These are phyloP conservation scores for Cytospora chrysosperma DNA, from an alignment of 2,329 filamentous ascomycete genomes.

Conservation along the genomic window DNA sequence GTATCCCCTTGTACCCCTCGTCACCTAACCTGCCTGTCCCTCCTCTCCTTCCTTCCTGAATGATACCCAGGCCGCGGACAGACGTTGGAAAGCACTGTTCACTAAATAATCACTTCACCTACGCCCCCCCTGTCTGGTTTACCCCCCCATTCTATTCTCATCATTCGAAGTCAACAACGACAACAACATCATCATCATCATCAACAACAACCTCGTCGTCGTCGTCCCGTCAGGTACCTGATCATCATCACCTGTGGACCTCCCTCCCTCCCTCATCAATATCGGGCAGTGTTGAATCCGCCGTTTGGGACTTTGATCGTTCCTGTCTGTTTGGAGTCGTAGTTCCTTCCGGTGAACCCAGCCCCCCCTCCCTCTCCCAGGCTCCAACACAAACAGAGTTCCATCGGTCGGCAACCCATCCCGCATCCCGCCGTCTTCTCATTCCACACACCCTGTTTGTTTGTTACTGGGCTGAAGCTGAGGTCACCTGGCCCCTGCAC, in stretches of 20 bases:
- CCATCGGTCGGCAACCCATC: neutral
- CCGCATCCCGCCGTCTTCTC: neutral
- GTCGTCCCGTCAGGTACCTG: neutral
- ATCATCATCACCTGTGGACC: neutral
- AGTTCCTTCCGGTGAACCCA: neutral
- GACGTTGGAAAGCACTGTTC: conserved; percentile 21
- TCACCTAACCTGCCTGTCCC: conserved; percentile 22
- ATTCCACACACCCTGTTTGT: neutral
- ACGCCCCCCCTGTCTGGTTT: neutral
- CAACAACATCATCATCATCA: too few species aligned
- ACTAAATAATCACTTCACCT: neutral
- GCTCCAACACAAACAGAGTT: neutral
- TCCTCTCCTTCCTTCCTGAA: conserved; percentile 17
- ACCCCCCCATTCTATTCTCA: conserved; percentile 6
- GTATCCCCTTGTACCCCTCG: conserved; percentile 27
- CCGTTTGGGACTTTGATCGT: too few species aligned
- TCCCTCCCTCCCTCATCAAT: neutral
- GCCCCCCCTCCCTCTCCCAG: neutral
- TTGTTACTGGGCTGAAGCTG: neutral
- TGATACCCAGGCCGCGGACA: conserved; percentile 6
- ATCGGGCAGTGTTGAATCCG: neutral
- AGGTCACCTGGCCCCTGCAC: neutral
- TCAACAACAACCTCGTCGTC: neutral
- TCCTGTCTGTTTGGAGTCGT: neutral
- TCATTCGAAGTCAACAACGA: neutral